Evolutionary conservation across 352 stramenopile genomes (phyloP), one percentile per base, ranked within the genome.

Genomic region (Pseudoperonospora humuli): DNA sequence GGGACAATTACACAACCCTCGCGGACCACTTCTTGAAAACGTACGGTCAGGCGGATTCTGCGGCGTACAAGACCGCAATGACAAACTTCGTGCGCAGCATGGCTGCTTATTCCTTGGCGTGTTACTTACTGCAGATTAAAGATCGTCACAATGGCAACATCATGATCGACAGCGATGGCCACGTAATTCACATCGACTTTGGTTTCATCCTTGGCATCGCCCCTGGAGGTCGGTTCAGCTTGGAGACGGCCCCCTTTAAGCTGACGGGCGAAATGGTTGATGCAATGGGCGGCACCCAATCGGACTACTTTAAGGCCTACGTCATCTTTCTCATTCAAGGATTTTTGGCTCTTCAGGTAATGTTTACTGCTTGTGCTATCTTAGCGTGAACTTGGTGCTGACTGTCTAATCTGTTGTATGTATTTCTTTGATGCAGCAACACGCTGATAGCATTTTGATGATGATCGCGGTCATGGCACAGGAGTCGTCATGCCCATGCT

Each of bases 131-230:
- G 29, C 91, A 96, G 48, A 87, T 99, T 54, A 99, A 99, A 62
- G 97, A 99, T 66, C 82, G 95, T 3, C 96, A 99, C 83, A 99
- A 99, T 58, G 96, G 95, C 21, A 98, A 99, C 61, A 98, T 99
- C 47, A 98, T 99, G 86, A 95, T 99, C 37, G 95, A 98, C 67
- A 97, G 78, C 33, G 74, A 95, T 34, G 96, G 96, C 6, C 92
- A 97, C 58, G 70, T 99, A 3, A 87, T 99, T 36, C 95, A 99
- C 70, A 99, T 99, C 54, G 97, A 99, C 70, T 99, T 98, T 64
- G 96, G 97, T 11, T 99, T 99, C 66, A 96, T 98, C 27, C 86
- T 99, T 15, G 95, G 95, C 29, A 98, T 97, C 68, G 95, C 91
- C 10, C 96, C 96, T 11, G 96, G 79, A 26, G 76, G 76, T 5